Conservation (phyloP, 345 rosid genomes). For the Gynandropsis gynandra region DNA sequence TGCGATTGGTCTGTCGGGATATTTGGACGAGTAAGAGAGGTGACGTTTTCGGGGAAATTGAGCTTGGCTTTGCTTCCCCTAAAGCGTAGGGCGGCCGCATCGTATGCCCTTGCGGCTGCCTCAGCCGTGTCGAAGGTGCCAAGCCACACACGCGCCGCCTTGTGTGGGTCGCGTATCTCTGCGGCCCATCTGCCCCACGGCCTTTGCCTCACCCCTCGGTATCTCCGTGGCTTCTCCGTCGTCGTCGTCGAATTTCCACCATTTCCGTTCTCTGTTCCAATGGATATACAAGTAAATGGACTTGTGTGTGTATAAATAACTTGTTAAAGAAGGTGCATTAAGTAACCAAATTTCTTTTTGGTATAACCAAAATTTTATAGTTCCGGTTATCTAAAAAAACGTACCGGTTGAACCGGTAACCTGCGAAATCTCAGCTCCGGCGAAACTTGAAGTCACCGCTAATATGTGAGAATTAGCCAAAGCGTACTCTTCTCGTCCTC, state of each 20-base stretch:
- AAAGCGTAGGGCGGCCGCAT: conserved; percentile 66
- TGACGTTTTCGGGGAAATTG: too few species aligned
- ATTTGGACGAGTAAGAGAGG: too few species aligned
- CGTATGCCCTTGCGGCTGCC: conserved; percentile 75
- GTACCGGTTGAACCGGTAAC: conserved; percentile 1
- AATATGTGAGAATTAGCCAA: background rate
- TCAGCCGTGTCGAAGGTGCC: conserved; percentile 86
- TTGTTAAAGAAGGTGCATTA: too few species aligned
- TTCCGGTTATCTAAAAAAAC: background rate
- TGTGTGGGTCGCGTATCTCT: conserved; percentile 74
- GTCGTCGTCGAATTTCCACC: conserved; percentile 1
- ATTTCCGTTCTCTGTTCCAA: background rate
- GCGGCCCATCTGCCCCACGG: conserved; percentile 89
- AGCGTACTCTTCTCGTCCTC: background rate
- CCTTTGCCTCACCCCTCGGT: conserved; percentile 77
- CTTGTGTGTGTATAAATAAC: too few species aligned
- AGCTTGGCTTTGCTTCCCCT: conserved; percentile 70
- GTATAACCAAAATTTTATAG: too few species aligned
- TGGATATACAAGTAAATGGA: background rate
- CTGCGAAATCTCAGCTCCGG: too few species aligned
- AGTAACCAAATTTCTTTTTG: too few species aligned
- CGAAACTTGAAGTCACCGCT: too few species aligned
- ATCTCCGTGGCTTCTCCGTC: conserved; percentile 44
- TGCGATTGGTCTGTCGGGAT: too few species aligned
- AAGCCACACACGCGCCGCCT: conserved; percentile 72